These are phyloP conservation scores for Fusarium pseudograminearum DNA, from an alignment of 2,329 filamentous ascomycete genomes.

Conservation along the genomic window DNA sequence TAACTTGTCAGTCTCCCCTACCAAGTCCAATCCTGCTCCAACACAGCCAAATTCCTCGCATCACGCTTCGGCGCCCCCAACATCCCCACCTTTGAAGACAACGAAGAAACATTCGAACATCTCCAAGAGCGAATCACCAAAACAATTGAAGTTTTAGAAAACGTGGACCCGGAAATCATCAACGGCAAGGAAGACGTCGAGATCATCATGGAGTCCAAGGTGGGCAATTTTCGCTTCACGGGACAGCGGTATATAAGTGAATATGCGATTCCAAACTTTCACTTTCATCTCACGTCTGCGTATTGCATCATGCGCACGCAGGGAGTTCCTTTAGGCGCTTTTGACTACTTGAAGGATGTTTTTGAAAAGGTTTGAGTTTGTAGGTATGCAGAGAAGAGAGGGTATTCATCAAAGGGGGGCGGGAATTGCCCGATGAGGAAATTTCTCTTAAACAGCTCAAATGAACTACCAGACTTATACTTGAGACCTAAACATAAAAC, in stretches of 20 bases:
- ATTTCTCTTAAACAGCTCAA: slow-evolving; percentile 23
- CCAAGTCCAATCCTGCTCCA: slow-evolving; percentile 45
- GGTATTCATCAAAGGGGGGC: slow-evolving; percentile 46
- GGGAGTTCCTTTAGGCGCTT: slow-evolving; percentile 69
- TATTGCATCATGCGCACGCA: slow-evolving; percentile 68
- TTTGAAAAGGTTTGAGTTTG: slow-evolving; percentile 36
- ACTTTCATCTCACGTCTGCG: slow-evolving; percentile 68
- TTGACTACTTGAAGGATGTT: slow-evolving; percentile 60
- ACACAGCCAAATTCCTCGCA: slow-evolving; percentile 43
- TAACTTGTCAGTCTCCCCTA: slow-evolving; percentile 31
- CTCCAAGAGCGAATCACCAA: slow-evolving; percentile 46
- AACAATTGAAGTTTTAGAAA: slow-evolving; percentile 49
- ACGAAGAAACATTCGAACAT: slow-evolving; percentile 50
- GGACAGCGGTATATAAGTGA: slow-evolving; percentile 57
- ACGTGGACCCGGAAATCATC: slow-evolving; percentile 41
- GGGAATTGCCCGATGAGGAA: slow-evolving; percentile 44
- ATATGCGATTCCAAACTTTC: slow-evolving; percentile 68
- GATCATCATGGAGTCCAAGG: slow-evolving; percentile 42
- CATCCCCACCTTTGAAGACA: slow-evolving; percentile 36
- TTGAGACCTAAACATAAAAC: neutral
- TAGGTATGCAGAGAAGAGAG: slow-evolving; percentile 39
- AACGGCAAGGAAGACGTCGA: slow-evolving; percentile 42
- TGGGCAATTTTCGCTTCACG: slow-evolving; percentile 46
- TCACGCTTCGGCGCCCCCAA: slow-evolving; percentile 35
- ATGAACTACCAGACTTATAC: neutral